phyloP scores from a whole-genome alignment of 352 stramenopile genomes.

The Phytophthora pisi region DNA sequence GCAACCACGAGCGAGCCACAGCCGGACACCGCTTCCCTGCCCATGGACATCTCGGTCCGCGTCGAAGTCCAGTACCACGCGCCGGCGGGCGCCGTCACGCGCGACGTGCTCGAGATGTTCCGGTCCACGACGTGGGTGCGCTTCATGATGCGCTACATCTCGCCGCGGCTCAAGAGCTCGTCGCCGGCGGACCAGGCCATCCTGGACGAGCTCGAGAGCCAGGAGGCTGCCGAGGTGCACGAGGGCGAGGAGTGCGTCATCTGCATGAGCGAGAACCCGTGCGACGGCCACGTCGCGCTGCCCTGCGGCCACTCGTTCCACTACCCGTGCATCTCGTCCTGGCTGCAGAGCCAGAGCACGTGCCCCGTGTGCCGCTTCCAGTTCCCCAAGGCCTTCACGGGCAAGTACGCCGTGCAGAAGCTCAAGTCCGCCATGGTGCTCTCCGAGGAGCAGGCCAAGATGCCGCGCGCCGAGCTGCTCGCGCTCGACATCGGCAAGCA shows the following conservation, averaged over 20 bases:
- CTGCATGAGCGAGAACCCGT: conserved; percentile 88
- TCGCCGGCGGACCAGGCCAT: conserved; percentile 67
- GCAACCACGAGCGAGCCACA: conserved; percentile 22
- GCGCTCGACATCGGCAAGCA: conserved; percentile 56
- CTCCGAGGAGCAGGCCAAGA: conserved; percentile 45
- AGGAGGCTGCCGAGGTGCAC: conserved; percentile 35
- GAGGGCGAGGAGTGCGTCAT: conserved; percentile 82
- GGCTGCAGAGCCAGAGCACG: conserved; percentile 89
- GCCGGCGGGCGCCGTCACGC: conserved; percentile 47
- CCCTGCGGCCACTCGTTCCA: conserved; percentile 94
- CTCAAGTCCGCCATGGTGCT: conserved; percentile 70
- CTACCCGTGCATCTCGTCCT: conserved; percentile 91
- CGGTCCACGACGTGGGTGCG: conserved; percentile 73
- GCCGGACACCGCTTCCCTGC: conserved; percentile 12
- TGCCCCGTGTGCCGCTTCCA: conserved; percentile 95
- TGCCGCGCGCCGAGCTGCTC: conserved; percentile 48
- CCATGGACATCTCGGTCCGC: conserved; percentile 70
- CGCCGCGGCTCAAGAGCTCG: conserved; percentile 67
- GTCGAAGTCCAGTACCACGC: conserved; percentile 78
- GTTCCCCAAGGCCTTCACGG: conserved; percentile 76
- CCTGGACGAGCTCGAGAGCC: conserved; percentile 50
- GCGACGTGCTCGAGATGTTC: conserved; percentile 75
- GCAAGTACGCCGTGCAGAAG: conserved; percentile 71
- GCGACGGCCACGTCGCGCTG: conserved; percentile 57
- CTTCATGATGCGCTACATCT: conserved; percentile 83